Conservation (phyloP, 495 filamentous ascomycete species). For the Halenospora varia region DNA sequence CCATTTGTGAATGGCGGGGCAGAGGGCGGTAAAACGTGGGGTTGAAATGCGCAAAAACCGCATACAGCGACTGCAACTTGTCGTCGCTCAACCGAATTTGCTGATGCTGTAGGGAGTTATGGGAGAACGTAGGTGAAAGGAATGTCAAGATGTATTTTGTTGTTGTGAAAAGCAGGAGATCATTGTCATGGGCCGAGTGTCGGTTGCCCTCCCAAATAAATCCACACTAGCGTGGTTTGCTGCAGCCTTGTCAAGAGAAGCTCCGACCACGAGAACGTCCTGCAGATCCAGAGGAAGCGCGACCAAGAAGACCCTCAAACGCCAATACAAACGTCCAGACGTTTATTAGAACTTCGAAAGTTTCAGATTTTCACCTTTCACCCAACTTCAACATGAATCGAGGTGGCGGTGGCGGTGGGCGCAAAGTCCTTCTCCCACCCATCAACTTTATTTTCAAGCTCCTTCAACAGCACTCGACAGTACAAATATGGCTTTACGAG, state of each 20-base stretch:
- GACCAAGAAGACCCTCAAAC: too few species aligned
- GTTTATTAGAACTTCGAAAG: too few species aligned
- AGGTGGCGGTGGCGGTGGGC: conserved; percentile 71
- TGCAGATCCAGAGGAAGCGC: not conserved
- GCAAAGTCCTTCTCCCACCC: conserved; percentile 89
- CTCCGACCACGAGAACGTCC: not conserved
- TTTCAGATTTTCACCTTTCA: not conserved
- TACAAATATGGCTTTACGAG: conserved; percentile 96
- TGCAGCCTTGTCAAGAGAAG: conserved; percentile 8
- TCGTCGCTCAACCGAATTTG: not conserved
- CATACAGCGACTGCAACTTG: conserved; percentile 1
- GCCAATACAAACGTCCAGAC: too few species aligned
- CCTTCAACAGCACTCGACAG: conserved; percentile 79
- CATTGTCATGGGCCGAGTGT: not conserved
- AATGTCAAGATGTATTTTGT: not conserved
- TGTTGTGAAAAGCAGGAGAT: conserved; percentile 1
- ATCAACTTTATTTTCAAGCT: conserved; percentile 99
- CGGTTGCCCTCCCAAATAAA: conserved; percentile 5
- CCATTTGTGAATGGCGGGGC: conserved; percentile 24
- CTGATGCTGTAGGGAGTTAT: not conserved
- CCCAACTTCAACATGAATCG: conserved; percentile 58
- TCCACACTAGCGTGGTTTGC: conserved; percentile 3
- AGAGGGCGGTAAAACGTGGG: conserved; percentile 5
- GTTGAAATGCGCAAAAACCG: conserved; percentile 2
- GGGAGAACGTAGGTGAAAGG: not conserved